Conservation (phyloP, 768 basidiomycete species). For the Royoungia palumana region DNA sequence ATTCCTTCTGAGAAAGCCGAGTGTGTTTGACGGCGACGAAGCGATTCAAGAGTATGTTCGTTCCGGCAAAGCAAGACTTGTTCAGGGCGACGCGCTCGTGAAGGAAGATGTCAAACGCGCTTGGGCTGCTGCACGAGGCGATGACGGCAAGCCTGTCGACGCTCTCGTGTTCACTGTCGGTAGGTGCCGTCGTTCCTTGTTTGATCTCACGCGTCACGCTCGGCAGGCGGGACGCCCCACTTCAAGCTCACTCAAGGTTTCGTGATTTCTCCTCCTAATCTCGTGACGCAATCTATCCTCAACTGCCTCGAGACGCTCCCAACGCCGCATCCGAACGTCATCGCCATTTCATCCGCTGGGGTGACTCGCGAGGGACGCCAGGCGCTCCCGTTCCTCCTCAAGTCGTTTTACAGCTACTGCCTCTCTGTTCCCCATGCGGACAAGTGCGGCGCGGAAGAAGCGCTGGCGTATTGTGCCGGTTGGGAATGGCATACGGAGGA, state of each 20-base stretch:
- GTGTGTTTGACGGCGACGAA: conserved; percentile 52
- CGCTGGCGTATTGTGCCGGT: conserved; percentile 46
- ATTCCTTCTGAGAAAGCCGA: conserved; percentile 54
- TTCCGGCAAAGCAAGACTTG: conserved; percentile 48
- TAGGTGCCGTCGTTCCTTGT: conserved; percentile 24
- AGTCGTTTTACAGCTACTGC: conserved; percentile 46
- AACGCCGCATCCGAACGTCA: conserved; percentile 42
- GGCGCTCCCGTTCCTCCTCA: conserved; percentile 45
- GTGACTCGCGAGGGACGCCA: conserved; percentile 44
- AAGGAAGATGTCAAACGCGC: conserved; percentile 48
- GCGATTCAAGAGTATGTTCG: conserved; percentile 50
- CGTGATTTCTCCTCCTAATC: conserved; percentile 48
- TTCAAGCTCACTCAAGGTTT: conserved; percentile 49
- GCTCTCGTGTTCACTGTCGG: conserved; percentile 62
- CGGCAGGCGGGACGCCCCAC: conserved; percentile 29
- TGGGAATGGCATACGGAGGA: conserved; percentile 52
- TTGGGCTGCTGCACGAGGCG: conserved; percentile 42
- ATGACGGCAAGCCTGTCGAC: conserved; percentile 40
- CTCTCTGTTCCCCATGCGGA: conserved; percentile 51
- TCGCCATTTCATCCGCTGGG: conserved; percentile 54
- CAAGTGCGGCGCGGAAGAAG: conserved; percentile 58
- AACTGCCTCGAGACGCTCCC: conserved; percentile 58
- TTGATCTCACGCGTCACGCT: background rate
- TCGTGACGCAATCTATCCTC: conserved; percentile 55
- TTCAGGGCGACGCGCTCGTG: conserved; percentile 60